These are phyloP conservation scores for Penicillium aurantiogriseum DNA, from an alignment of 2,329 filamentous ascomycete species.

Conservation along the genomic window DNA sequence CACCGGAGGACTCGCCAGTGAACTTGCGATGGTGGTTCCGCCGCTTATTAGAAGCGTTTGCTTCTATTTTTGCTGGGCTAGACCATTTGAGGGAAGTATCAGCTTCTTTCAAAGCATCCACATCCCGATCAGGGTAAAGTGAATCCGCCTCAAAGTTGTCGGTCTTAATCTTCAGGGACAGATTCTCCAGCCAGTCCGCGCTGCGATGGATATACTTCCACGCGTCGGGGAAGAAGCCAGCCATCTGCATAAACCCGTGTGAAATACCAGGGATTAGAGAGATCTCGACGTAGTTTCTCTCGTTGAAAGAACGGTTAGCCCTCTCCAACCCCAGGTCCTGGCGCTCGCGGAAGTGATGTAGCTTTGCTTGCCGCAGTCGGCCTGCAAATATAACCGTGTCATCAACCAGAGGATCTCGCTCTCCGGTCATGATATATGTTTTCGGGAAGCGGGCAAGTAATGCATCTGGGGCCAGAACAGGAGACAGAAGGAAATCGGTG, in stretches of 20 bases:
- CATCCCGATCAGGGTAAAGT: slow-evolving; percentile 10
- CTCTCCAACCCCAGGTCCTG: slow-evolving; percentile 57
- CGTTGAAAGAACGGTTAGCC: slow-evolving; percentile 60
- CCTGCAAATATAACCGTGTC: slow-evolving; percentile 97
- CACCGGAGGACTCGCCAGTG: slow-evolving; percentile 64
- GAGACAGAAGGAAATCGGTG: slow-evolving; percentile 86
- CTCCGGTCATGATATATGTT: slow-evolving; percentile 89
- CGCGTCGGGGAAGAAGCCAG: slow-evolving; percentile 79
- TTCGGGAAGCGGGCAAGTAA: slow-evolving; percentile 87
- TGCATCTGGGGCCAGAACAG: slow-evolving; percentile 81
- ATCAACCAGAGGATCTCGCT: slow-evolving; percentile 91
- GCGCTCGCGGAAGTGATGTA: slow-evolving; percentile 55
- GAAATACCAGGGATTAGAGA: slow-evolving; percentile 82
- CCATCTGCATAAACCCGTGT: slow-evolving; percentile 93
- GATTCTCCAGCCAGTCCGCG: slow-evolving; percentile 75
- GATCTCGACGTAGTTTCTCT: slow-evolving; percentile 76
- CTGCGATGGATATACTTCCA: slow-evolving; percentile 83
- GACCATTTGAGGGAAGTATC: slow-evolving; percentile 1
- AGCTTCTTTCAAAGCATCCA: not conserved
- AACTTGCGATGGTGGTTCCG: slow-evolving; percentile 48
- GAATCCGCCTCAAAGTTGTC: slow-evolving; percentile 19
- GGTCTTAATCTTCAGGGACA: slow-evolving; percentile 53
- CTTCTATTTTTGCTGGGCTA: not conserved
- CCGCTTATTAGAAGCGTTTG: slow-evolving; percentile 13
- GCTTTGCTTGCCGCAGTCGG: slow-evolving; percentile 74